Percentiles rank a stretch among this genome's conserved stretches.
Conservation (phyloP, 371 early-diverging fungal species). For the Mortierella sp. region DNA sequence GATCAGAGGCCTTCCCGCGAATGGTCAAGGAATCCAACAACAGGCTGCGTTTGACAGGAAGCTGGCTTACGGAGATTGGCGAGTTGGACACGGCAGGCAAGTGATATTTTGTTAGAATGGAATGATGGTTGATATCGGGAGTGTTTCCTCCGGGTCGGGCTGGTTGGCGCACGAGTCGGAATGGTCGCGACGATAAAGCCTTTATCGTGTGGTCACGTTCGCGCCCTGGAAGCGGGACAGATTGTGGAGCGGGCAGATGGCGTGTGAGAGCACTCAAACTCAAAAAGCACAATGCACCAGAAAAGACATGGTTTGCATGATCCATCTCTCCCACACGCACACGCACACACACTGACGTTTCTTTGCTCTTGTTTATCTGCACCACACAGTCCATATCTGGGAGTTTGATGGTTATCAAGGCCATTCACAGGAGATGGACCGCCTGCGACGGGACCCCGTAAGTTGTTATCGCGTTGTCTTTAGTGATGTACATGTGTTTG, state of each 20-base stretch:
- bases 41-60: slow-evolving; percentile 85
- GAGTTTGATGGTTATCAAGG: slow-evolving; percentile 91
- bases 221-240: background rate
- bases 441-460: slow-evolving; percentile 68
- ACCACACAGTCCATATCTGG: slow-evolving; percentile 86
- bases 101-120: slow-evolving; percentile 8
- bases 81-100: slow-evolving; percentile 85
- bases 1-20: slow-evolving; percentile 76
- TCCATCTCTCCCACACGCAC: too few species aligned
- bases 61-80: slow-evolving; percentile 89
- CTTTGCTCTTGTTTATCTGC: background rate
- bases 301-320: too few species aligned
- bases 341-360: background rate
- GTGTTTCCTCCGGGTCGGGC: background rate
- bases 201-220: slow-evolving; percentile 3
- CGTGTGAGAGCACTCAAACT: slow-evolving; percentile 26
- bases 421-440: slow-evolving; percentile 67
- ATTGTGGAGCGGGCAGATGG: slow-evolving; percentile 1
- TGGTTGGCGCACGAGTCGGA: background rate
- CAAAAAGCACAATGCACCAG: slow-evolving; percentile 9
- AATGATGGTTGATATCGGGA: background rate
- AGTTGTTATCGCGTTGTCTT: slow-evolving; percentile 10
- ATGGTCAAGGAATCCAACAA: slow-evolving; percentile 79
- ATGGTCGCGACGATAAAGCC: background rate
- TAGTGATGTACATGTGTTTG: background rate